Evolutionary conservation across 352 stramenopile genomes (phyloP), one percentile per base, ranked within the genome.

Genomic region (Phytopythium oedochilum): DNA sequence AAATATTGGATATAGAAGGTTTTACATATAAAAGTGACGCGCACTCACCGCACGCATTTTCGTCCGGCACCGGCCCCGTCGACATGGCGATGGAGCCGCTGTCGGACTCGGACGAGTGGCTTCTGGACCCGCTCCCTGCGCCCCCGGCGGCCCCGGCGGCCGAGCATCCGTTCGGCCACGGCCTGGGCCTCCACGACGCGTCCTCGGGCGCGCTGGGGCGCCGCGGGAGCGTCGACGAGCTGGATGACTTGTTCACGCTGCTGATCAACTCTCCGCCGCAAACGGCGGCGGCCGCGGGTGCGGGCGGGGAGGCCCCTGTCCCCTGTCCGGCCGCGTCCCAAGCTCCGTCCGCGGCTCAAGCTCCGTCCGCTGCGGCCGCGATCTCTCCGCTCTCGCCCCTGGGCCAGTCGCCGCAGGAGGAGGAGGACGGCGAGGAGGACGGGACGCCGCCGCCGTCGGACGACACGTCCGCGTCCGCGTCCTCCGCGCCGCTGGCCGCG

Each of bases 201-300:
- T 49, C 18, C 31, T 32, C 11, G 38, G 18, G 9, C 55, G 49
- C 26, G 44, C 25, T 57, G 5, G 29, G 9, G 5, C 28, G 31
- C 59, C 20, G 45, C 32, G 44, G 49, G n/a, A 0, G 20, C 69
- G 34, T 72, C 35, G 67, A 59, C 3, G 60, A 53, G 25, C 38
- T 72, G 26, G 63, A 72, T 50, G 67, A 75, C 55, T 28, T 75
- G 36, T 52, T 75, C 42, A 62, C 63, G 34, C 60, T 75, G 26
- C 14, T 53, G 31, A 53, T 28, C 14, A 63, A 72, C 3, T 57
- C 55, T 2, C 45, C 45, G 23, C 35, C 53, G 14, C 47, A 60
- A 22, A 22, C 8, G 29, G 20, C n/a, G 6, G 26, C 14, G 17
- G 6, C 9, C 35, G 35, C 35, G 17, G 17, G 5, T 5, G 35